Evolutionary conservation across 1,284 basidiomycete genomes (phyloP).

Genomic region (Exsudoporus floridanus): DNA sequence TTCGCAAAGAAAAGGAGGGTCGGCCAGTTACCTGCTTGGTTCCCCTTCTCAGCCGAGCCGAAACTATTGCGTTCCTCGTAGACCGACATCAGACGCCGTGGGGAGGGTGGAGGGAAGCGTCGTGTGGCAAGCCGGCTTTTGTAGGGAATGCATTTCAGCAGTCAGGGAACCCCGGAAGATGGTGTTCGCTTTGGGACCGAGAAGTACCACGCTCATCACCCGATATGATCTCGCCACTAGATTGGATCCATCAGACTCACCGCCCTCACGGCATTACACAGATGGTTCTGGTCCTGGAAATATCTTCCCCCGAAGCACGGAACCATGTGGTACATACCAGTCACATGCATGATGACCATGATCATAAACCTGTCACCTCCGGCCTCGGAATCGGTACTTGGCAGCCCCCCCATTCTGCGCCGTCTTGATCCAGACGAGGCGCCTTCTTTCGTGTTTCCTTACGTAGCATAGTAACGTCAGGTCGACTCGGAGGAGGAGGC

Average conservation of each 20-base stretch:
- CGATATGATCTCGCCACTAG: not conserved
- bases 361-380: too few relatives aligned
- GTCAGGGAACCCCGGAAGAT: too few relatives aligned
- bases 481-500: too few relatives aligned
- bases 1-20: too few relatives aligned
- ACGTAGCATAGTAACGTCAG: too few relatives aligned
- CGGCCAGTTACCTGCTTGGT: constrained; percentile 13
- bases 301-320: not conserved
- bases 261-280: too few relatives aligned
- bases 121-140: constrained; percentile 9
- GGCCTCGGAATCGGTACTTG: too few relatives aligned
- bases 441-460: too few relatives aligned
- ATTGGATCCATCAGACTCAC: not conserved
- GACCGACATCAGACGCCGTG: constrained; percentile 34
- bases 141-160: constrained; percentile 3
- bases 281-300: not conserved
- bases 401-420: too few relatives aligned
- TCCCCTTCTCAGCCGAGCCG: constrained; percentile 34
- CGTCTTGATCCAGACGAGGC: too few relatives aligned
- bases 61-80: constrained; percentile 30
- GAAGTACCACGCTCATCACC: not conserved
- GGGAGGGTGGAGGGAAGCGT: not conserved
- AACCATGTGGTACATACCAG: not conserved
- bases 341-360: too few relatives aligned
- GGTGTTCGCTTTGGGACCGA: not conserved